Conservation (phyloP, 805 yeast genomes). For the Teunomyces kruisii region DNA sequence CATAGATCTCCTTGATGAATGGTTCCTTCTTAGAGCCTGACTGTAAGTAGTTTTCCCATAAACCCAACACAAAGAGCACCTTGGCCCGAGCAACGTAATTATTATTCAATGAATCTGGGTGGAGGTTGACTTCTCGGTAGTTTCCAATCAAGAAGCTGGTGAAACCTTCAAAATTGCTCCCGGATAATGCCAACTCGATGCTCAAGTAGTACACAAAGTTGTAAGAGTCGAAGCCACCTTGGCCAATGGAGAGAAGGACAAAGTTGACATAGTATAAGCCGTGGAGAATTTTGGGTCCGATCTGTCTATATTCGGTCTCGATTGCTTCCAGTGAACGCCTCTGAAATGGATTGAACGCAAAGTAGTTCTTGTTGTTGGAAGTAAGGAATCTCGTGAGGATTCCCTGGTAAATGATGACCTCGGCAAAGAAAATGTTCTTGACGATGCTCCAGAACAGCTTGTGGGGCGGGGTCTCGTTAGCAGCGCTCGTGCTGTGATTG, state of each 20-base stretch:
- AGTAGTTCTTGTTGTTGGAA: slow-evolving; percentile 17
- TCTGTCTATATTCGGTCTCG: slow-evolving; percentile 26
- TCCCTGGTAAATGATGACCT: slow-evolving; percentile 53
- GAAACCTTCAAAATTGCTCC: slow-evolving; percentile 15
- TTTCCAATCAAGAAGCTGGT: slow-evolving; percentile 31
- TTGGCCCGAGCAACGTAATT: slow-evolving; percentile 35
- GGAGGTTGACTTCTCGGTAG: slow-evolving; percentile 33
- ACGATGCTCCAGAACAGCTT: slow-evolving; percentile 37
- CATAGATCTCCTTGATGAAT: slow-evolving; percentile 26
- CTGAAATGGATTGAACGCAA: slow-evolving; percentile 7
- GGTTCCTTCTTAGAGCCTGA: slow-evolving; percentile 14
- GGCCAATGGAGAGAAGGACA: slow-evolving; percentile 53
- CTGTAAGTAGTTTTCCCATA: slow-evolving; percentile 47
- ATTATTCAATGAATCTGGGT: slow-evolving; percentile 24
- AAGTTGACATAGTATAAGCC: slow-evolving; percentile 46
- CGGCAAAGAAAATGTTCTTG: slow-evolving; percentile 46
- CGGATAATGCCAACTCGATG: slow-evolving; percentile 38
- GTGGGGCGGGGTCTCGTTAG: slow-evolving; percentile 5
- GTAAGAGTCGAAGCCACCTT: slow-evolving; percentile 64
- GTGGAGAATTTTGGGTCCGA: slow-evolving; percentile 33
- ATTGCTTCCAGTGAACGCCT: slow-evolving; percentile 8
- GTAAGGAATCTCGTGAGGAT: slow-evolving; percentile 38
- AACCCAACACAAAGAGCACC: slow-evolving; percentile 45
- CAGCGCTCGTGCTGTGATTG: slow-evolving; percentile 11
- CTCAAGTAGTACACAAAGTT: slow-evolving; percentile 56